Evolutionary conservation across 805 yeast genomes (phyloP).

Genomic region (Candida lessepsii): DNA sequence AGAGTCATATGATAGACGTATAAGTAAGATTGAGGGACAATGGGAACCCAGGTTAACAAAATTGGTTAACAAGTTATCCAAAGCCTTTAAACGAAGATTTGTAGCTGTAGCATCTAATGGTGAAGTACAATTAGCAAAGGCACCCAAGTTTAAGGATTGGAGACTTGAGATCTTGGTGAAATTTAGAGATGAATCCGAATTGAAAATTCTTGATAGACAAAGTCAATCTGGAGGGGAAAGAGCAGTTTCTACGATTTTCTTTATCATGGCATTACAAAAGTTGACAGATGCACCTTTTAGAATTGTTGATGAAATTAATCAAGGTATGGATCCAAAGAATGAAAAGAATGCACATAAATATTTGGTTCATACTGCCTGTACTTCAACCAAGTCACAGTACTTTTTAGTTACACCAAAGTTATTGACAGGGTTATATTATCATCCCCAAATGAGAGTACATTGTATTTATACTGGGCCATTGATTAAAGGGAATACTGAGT

Average conservation of each 20-base stretch:
- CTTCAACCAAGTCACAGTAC: slow-evolving; percentile 64
- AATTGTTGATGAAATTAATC: slow-evolving; percentile 96
- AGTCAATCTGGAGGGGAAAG: slow-evolving; percentile 98
- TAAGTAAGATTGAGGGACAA: slow-evolving; percentile 33
- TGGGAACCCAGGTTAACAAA: slow-evolving; percentile 66
- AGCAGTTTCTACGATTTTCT: slow-evolving; percentile 90
- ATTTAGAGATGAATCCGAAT: slow-evolving; percentile 74
- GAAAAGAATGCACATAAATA: slow-evolving; percentile 83
- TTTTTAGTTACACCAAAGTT: slow-evolving; percentile 92
- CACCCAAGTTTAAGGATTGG: slow-evolving; percentile 70
- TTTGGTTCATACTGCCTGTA: slow-evolving; percentile 82
- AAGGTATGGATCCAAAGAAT: slow-evolving; percentile 96
- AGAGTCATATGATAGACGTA: slow-evolving; percentile 30
- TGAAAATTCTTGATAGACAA: slow-evolving; percentile 73
- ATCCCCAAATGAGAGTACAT: slow-evolving; percentile 77
- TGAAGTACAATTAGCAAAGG: slow-evolving; percentile 59
- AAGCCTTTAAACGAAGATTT: slow-evolving; percentile 65
- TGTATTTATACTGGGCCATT: slow-evolving; percentile 58
- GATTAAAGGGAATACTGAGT: slow-evolving; percentile 19
- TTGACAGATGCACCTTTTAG: slow-evolving; percentile 86
- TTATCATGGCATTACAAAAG: slow-evolving; percentile 87
- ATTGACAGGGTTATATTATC: slow-evolving; percentile 72
- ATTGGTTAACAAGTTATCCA: slow-evolving; percentile 56
- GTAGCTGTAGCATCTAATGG: slow-evolving; percentile 83
- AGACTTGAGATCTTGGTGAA: slow-evolving; percentile 77